Base-by-base conservation (phyloP, 108 stramenopile species). In the Licmophora abbreviata region DNA sequence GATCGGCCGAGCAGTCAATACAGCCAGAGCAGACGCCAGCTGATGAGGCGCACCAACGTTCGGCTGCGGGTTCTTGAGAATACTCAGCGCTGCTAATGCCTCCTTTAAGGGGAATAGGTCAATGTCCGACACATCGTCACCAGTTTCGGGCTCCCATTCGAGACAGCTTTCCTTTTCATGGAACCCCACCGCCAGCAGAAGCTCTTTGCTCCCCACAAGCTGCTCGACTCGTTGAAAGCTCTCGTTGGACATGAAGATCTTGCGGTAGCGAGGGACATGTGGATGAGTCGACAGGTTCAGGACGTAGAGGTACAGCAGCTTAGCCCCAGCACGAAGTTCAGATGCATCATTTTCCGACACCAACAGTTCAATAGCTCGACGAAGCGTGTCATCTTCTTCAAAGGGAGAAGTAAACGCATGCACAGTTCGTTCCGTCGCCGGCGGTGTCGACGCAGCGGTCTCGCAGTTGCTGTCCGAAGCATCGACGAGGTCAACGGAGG, bases 171-270 rank as follows among this genome's bases (percentile, higher is more conserved):
- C 35, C 0, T 60, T 43, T 22, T 76, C 71, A 12, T 63, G 64
- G 51, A 91, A 91, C 8, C 88, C 88, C 22, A 91, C 64, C 0
- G 73, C 75, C 15, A 44, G 20, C 21, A 91, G 64, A 27, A 91
- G 62, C 8, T 81, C 81, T 46, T 53, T 68, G 11, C 73, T 82
- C 37, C 88, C 88, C 0, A 31, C 24, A 14, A 91, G 44, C 7
- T 60, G 45, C 25, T 81, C 77, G 29, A 91, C 75, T 44, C 81
- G 83, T 18, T 63, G 58, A 54, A 77, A 91, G 29, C 65, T 81
- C 31, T 74, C 76, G 53, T 85, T 86, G 20, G 73, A 71, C 15
- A 78, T 86, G 49, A 74, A 84, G 38, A 91, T 83, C 56, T 85
- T 85, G 10, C 84, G 79, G 58, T 91, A 86, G 10, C 85, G 65